These are phyloP conservation scores for Phyllostachys edulis DNA, from an alignment of 176 grass and related monocot species.

Conservation along the genomic window DNA sequence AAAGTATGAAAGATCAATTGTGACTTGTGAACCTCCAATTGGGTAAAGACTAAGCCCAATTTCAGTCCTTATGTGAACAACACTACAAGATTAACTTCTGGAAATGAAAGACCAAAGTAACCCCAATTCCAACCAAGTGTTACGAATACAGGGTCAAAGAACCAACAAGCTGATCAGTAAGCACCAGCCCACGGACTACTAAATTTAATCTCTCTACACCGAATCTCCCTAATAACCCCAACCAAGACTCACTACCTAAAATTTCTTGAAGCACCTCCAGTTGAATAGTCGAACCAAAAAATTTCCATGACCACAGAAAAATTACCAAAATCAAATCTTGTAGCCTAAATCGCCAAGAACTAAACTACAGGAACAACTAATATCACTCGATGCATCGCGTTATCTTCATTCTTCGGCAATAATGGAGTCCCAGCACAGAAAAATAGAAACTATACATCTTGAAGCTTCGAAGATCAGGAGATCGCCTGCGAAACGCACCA, in stretches of 20 bases:
- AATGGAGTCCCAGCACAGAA: background rate
- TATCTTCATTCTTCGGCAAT: background rate
- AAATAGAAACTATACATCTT: background rate
- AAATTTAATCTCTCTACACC: background rate
- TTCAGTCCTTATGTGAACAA: background rate
- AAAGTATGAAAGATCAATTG: background rate
- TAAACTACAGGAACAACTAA: slow-evolving; percentile 11
- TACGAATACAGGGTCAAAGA: background rate
- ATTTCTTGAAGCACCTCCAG: slow-evolving; percentile 1
- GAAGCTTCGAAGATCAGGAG: background rate
- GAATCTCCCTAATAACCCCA: background rate
- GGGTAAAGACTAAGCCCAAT: background rate
- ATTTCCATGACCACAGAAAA: background rate
- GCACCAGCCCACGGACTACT: background rate
- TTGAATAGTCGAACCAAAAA: background rate
- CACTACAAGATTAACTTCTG: background rate
- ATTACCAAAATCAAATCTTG: background rate
- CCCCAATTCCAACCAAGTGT: background rate
- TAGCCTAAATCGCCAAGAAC: background rate
- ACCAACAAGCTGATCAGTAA: background rate
- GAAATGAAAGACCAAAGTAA: slow-evolving; percentile 3
- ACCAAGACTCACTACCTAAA: background rate
- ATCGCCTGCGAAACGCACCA: background rate
- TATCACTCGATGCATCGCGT: background rate
- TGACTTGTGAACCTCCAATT: background rate